Evolutionary conservation across 176 grass and related monocot species (phyloP), one percentile per base, ranked within the genome.

Genomic region (Oryza glaberrima): DNA sequence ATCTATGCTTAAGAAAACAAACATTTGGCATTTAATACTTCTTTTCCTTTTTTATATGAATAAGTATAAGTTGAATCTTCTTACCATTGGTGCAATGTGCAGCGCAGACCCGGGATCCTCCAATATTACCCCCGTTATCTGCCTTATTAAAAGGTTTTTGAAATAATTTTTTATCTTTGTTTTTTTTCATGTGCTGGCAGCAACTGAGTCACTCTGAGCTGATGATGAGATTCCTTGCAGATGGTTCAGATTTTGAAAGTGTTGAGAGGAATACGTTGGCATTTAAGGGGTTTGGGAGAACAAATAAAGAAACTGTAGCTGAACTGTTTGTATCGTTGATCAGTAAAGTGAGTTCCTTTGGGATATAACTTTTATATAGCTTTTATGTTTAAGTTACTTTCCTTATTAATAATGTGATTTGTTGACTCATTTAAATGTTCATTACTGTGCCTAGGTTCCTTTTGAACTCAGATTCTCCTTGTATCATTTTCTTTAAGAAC

Each of bases 111-210:
- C 89, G 89, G 16, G 38, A 73, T 78, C 93, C 93, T 87, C 93
- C 96, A 52, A 92, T 98, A 93, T 76, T 98, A 14, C 96, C 96
- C 77, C 70, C 96, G 0, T 94, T 95, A 79, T 94, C 68, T 85
- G 87, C 58, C 9, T 75, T 98, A 22, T 70, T 98, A 69, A 94
- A 88, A 94, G 91, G 96, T 98, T 75, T 47, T 19, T 83, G 49
- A 41, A 23, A 22, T 64, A 60, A 16, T 51, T 26, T 14, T 3
- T 36, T 20, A 4, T 25, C 74, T 28, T 52, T 67, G 28, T 9
- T 46, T 69, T 80, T 80, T 80, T 69, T 1, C 19, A 74, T 67
- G 34, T 61, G 56, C 3, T 61, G 35, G 4, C 20, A 61, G 17
- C n/a, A 36, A 36, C 9, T 66, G 38, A 66, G 13, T 64, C 54